Percentiles rank a stretch among this genome's conserved stretches.
Conservation (phyloP, 441 rosid species). For the Arabidopsis hybrid region DNA sequence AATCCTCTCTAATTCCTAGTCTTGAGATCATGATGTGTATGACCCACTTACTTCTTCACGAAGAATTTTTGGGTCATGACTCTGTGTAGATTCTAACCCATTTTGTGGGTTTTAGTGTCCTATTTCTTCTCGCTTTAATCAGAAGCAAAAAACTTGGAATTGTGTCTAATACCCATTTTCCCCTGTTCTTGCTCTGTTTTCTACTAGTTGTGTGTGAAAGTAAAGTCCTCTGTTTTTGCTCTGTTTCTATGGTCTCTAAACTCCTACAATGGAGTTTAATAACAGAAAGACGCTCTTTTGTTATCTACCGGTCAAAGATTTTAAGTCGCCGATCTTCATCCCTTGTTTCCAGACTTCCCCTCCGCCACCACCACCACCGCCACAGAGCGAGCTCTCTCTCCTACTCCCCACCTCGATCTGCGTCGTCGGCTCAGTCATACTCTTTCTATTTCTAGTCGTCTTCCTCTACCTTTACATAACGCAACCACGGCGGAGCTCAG, state of each 20-base stretch:
- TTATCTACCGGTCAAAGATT: neutral
- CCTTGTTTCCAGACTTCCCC: neutral
- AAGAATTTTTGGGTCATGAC: slow-evolving; percentile 24
- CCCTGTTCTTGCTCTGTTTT: slow-evolving; percentile 21
- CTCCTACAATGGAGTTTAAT: slow-evolving; percentile 36
- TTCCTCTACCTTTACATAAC: slow-evolving; percentile 30
- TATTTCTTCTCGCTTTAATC: slow-evolving; percentile 23
- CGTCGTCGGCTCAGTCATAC: slow-evolving; percentile 36
- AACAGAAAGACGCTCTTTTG: neutral
- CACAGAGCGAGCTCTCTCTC: neutral
- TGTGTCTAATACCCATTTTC: neutral
- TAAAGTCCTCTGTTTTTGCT: slow-evolving; percentile 26
- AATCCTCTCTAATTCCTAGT: slow-evolving; percentile 1
- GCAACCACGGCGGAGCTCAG: slow-evolving; percentile 9
- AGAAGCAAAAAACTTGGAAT: neutral
- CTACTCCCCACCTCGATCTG: slow-evolving; percentile 26
- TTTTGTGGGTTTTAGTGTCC: neutral
- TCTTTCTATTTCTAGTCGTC: slow-evolving; percentile 34
- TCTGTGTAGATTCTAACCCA: slow-evolving; percentile 25
- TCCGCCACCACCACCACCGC: slow-evolving; percentile 1
- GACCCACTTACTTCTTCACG: slow-evolving; percentile 9
- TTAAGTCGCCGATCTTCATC: neutral
- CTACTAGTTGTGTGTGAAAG: neutral
- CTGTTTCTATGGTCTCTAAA: slow-evolving; percentile 28
- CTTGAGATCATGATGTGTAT: slow-evolving; percentile 13